Evolutionary conservation across 2,329 filamentous ascomycete species (phyloP).

Genomic region (Colletotrichum siamense): DNA sequence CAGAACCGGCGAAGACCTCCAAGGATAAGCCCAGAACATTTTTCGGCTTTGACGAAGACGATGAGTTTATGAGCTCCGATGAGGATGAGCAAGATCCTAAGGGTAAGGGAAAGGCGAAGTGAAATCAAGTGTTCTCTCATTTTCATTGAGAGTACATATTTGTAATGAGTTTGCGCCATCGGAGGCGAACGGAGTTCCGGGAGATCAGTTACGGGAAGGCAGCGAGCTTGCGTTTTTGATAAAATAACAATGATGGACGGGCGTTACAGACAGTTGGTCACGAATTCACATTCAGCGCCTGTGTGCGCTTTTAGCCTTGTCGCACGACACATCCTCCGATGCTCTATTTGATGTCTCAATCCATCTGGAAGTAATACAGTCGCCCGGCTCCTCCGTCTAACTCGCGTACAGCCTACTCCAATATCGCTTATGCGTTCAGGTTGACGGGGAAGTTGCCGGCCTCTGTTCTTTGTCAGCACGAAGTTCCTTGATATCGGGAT

Average conservation of each 20-base stretch:
- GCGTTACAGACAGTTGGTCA: slow-evolving; percentile 5
- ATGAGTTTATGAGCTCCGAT: slow-evolving; percentile 74
- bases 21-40: slow-evolving; percentile 57
- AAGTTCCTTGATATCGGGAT: neutral
- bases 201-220: neutral
- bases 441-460: slow-evolving; percentile 72
- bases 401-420: slow-evolving; percentile 17
- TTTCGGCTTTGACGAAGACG: slow-evolving; percentile 81
- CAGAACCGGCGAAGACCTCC: slow-evolving; percentile 41
- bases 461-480: slow-evolving; percentile 48
- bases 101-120: neutral
- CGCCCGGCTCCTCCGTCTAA: slow-evolving; percentile 26
- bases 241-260: neutral
- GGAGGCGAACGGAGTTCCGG: slow-evolving; percentile 15
- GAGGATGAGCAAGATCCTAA: slow-evolving; percentile 49
- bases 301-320: slow-evolving; percentile 3
- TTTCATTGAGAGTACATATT: neutral
- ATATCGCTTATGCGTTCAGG: slow-evolving; percentile 59
- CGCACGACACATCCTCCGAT: slow-evolving; percentile 19
- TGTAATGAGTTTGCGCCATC: neutral
- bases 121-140: neutral
- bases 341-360: slow-evolving; percentile 26
- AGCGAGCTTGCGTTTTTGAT: neutral
- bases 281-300: slow-evolving; percentile 12
- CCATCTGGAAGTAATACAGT: slow-evolving; percentile 41